Evolutionary conservation across 139 green algal genomes (phyloP).

Genomic region (Haematococcus lacustris): DNA sequence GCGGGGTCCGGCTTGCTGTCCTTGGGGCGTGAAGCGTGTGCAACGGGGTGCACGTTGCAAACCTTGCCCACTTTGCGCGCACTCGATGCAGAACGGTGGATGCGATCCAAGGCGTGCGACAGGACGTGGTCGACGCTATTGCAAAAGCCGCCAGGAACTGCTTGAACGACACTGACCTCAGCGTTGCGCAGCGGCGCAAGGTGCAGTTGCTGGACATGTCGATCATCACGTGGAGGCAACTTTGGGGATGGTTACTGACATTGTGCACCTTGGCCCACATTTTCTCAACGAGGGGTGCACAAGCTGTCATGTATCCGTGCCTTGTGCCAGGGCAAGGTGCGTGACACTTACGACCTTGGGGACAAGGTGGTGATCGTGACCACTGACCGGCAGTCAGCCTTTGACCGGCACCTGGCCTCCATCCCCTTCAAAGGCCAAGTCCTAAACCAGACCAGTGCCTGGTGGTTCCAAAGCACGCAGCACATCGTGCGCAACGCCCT

Average conservation of each 20-base stretch:
- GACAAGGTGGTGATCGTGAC: conserved; percentile 90
- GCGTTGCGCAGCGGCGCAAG: conserved; percentile 21
- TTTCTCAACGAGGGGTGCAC: background rate
- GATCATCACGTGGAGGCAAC: background rate
- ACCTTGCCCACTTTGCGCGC: too few relatives aligned
- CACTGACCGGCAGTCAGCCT: conserved; percentile 92
- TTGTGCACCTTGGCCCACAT: background rate
- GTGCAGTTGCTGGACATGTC: background rate
- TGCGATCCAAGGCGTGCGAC: conserved; percentile 39
- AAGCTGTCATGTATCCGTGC: background rate
- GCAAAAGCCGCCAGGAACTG: conserved; percentile 35
- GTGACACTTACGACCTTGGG: conserved; percentile 88
- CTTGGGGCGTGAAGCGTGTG: too few relatives aligned
- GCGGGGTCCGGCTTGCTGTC: too few relatives aligned
- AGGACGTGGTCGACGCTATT: conserved; percentile 59
- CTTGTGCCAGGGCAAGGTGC: conserved; percentile 80
- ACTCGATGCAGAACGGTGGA: conserved; percentile 47
- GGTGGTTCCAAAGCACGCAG: conserved; percentile 90
- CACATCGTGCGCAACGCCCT: conserved; percentile 86
- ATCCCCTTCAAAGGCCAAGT: conserved; percentile 97
- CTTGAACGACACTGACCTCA: conserved; percentile 46
- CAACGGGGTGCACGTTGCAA: too few relatives aligned
- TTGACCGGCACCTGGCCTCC: conserved; percentile 88
- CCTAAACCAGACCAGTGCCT: conserved; percentile 90
- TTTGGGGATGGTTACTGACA: background rate